Percentiles rank a stretch among this genome's conserved stretches.
These are phyloP conservation scores for Ophiostoma novo-ulmi DNA, from an alignment of 2,329 filamentous ascomycete species.

Conservation along the genomic window DNA sequence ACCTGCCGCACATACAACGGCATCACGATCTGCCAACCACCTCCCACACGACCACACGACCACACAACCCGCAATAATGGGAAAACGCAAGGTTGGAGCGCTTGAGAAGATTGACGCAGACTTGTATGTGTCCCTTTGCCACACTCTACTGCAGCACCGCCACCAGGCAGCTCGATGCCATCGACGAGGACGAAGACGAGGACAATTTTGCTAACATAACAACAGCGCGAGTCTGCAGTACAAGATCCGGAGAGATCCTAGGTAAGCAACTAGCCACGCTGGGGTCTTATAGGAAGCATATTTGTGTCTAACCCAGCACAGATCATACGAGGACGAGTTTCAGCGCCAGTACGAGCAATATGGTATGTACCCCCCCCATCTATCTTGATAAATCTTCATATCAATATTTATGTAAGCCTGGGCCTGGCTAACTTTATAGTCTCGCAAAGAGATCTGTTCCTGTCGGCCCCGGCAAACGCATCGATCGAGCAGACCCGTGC, in stretches of 20 bases:
- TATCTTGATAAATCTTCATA: neutral
- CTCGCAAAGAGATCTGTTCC: constrained; percentile 84
- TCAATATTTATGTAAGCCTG: neutral
- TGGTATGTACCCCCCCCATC: constrained; percentile 40
- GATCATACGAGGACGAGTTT: constrained; percentile 73
- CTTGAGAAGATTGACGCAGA: constrained; percentile 95
- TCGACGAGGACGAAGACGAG: neutral
- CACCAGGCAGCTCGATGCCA: neutral
- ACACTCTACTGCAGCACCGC: neutral
- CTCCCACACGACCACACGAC: neutral
- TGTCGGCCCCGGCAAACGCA: constrained; percentile 72
- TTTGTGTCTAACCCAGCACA: constrained; percentile 32
- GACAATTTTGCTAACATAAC: constrained; percentile 33
- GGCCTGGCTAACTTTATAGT: constrained; percentile 17
- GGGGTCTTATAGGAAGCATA: neutral
- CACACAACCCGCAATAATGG: constrained; percentile 47
- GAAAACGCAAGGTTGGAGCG: constrained; percentile 83
- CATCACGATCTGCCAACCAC: constrained; percentile 11
- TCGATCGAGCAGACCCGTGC: constrained; percentile 74
- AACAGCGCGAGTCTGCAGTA: constrained; percentile 75
- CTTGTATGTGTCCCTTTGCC: constrained; percentile 42
- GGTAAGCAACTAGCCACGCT: constrained; percentile 43
- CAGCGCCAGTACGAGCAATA: constrained; percentile 85
- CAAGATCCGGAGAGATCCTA: constrained; percentile 70
- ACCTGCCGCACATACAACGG: constrained; percentile 11